These are phyloP conservation scores for Plasmodium cynomolgi DNA, from an alignment of 169 alveolate genomes.

Conservation along the genomic window DNA sequence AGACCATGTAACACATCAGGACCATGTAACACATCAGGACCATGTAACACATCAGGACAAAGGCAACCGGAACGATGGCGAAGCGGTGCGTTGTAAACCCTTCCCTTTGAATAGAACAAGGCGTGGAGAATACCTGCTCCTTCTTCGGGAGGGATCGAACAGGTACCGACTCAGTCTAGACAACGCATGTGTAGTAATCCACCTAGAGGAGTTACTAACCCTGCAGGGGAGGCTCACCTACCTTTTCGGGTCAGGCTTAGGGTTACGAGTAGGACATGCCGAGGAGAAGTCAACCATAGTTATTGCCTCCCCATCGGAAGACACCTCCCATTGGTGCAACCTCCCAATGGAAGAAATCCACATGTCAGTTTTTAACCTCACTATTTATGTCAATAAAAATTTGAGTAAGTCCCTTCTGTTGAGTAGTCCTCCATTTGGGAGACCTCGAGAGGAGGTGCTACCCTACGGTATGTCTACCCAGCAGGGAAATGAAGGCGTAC, in stretches of 20 bases:
- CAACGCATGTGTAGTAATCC: not conserved
- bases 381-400: not conserved
- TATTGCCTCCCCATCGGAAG: not conserved
- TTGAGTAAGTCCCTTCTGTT: not conserved
- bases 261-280: not conserved
- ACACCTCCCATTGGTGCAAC: not conserved
- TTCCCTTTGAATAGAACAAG: not conserved
- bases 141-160: not conserved
- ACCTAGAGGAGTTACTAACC: not conserved
- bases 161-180: not conserved
- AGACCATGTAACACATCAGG: too few relatives aligned
- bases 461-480: not conserved
- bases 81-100: not conserved
- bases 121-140: not conserved
- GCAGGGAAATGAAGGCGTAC: slow-evolving; percentile 12
- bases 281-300: not conserved
- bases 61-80: not conserved
- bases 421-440: not conserved
- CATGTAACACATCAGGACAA: too few relatives aligned
- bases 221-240: not conserved
- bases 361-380: not conserved
- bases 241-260: not conserved
- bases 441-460: slow-evolving; percentile 8
- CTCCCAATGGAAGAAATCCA: not conserved
- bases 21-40: too few relatives aligned